Evolutionary conservation across 352 stramenopile genomes (phyloP).

Genomic region (Pythium pyrilobum): DNA sequence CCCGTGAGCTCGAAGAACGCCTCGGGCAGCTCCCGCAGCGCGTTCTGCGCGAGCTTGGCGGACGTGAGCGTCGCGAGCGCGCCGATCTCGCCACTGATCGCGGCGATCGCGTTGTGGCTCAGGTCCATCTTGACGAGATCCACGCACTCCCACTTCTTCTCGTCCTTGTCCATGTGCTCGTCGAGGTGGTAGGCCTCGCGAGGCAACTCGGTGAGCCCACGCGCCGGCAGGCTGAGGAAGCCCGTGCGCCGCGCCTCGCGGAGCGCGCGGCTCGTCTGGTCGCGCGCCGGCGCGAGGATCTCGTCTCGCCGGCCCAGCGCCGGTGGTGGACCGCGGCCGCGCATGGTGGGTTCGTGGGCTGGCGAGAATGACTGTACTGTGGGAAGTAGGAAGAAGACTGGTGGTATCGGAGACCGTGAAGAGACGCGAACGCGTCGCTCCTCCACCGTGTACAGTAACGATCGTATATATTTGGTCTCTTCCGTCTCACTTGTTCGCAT

Average conservation of each 20-base stretch:
- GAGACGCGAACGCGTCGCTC: no score
- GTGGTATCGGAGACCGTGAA: no score
- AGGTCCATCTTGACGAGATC: slow-evolving; percentile 77
- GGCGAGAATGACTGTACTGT: no score
- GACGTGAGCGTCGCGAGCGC: slow-evolving; percentile 43
- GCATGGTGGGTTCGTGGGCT: no score
- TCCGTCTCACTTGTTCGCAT: no score
- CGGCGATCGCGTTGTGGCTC: slow-evolving; percentile 68
- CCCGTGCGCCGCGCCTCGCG: slow-evolving; percentile 61
- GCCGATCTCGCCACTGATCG: slow-evolving; percentile 48
- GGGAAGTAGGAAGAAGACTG: no score
- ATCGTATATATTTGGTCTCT: no score
- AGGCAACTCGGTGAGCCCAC: slow-evolving; percentile 52
- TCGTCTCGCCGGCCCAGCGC: slow-evolving; percentile 37
- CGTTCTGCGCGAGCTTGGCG: slow-evolving; percentile 73
- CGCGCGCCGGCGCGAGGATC: slow-evolving; percentile 45
- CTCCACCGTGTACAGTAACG: no score
- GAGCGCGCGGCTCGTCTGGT: slow-evolving; percentile 48
- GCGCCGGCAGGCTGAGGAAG: slow-evolving; percentile 54
- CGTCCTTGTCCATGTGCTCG: slow-evolving; percentile 79
- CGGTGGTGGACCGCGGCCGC: slow-evolving; percentile 10
- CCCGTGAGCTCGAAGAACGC: slow-evolving; percentile 59
- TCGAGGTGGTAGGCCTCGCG: slow-evolving; percentile 68
- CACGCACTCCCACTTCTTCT: slow-evolving; percentile 84
- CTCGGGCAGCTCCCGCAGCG: slow-evolving; percentile 44